phyloP scores from a whole-genome alignment of 257 asterid species.

The Solanum dulcamara region DNA sequence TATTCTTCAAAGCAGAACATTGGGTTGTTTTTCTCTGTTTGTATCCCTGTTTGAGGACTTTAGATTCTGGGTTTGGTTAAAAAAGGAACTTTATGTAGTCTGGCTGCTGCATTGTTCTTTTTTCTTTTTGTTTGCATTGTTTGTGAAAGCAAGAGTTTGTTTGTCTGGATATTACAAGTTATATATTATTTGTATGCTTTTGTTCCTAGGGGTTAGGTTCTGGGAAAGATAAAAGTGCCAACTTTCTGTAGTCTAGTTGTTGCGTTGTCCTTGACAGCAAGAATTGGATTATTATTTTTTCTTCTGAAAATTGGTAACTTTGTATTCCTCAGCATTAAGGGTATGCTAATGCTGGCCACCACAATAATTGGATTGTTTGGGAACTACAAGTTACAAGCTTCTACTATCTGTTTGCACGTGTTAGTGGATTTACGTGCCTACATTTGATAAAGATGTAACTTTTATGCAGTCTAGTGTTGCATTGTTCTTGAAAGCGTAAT shows the following conservation, averaged over 20 bases:
- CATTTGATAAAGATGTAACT: background rate
- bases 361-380: background rate
- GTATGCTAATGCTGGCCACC: no score
- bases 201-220: no score
- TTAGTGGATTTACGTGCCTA: background rate
- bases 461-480: background rate
- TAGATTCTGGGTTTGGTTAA: background rate
- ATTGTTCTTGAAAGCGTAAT: background rate
- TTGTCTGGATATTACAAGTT: no score
- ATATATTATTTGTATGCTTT: no score
- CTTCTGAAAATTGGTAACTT: no score
- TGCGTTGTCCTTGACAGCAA: background rate
- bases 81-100: background rate
- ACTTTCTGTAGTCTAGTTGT: background rate
- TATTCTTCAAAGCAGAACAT: background rate
- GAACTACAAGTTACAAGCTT: background rate
- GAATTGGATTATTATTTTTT: background rate
- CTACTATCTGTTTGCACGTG: background rate
- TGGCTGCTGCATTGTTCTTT: background rate
- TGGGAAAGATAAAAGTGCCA: no score
- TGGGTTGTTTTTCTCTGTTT: background rate
- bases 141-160: no score
- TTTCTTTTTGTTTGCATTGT: no score
- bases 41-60: background rate
- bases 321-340: no score